phyloP scores from a whole-genome alignment of 1,284 basidiomycete species.

The Microbotryum violaceum region DNA sequence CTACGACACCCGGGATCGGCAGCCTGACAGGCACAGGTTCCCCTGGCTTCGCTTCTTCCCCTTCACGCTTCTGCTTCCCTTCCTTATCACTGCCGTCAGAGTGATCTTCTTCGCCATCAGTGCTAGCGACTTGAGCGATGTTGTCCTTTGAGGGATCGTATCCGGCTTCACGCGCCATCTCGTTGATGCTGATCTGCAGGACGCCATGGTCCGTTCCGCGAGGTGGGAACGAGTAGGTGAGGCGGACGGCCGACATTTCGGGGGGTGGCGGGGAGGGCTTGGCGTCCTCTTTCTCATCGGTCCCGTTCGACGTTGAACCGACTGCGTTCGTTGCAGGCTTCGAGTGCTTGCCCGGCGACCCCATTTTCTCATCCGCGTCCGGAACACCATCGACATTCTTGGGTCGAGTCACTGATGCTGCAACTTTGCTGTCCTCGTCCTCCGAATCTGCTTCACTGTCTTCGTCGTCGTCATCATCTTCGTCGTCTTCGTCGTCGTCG shows the following conservation, averaged over 20 bases:
- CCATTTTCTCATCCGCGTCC: no score
- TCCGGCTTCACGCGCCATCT: conserved; percentile 54
- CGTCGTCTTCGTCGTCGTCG: conserved; percentile 5
- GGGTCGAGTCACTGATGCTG: no score
- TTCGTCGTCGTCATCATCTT: conserved; percentile 1
- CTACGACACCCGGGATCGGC: conserved; percentile 29
- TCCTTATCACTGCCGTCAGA: conserved; percentile 45
- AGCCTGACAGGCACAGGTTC: background rate
- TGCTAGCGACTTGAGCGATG: conserved; percentile 38
- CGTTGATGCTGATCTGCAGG: conserved; percentile 55
- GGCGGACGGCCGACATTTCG: conserved; percentile 40
- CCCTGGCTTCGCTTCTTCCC: conserved; percentile 13
- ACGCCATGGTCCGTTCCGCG: conserved; percentile 54
- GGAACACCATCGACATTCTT: no score
- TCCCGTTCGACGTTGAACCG: background rate
- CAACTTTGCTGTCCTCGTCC: conserved; percentile 13
- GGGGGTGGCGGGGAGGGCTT: conserved; percentile 8
- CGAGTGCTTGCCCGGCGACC: no score
- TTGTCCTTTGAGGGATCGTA: conserved; percentile 7
- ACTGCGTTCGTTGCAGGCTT: background rate
- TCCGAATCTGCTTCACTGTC: conserved; percentile 16
- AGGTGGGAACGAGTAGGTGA: conserved; percentile 58
- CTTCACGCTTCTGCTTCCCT: conserved; percentile 41
- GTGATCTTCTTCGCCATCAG: conserved; percentile 51
- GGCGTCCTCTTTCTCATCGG: conserved; percentile 14